A percentile compares a stretch with the other conserved stretches of the same genome.
Evolutionary conservation across 2,329 filamentous ascomycete species (phyloP).

Genomic region (Ustulina deusta): DNA sequence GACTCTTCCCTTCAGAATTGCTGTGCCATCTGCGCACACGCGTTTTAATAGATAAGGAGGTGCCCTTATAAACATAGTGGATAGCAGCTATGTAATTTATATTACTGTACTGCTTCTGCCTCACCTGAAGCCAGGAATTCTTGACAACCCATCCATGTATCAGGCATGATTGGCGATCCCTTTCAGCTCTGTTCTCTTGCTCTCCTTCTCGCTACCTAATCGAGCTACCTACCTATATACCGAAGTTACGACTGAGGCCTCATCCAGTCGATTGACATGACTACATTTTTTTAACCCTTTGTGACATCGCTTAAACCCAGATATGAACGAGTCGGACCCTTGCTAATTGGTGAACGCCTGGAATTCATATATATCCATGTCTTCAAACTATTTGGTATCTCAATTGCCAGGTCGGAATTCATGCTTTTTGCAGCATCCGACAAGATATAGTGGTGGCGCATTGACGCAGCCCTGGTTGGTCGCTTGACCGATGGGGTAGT

Average conservation of each 20-base stretch:
- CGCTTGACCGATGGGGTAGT: not conserved
- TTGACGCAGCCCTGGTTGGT: not conserved
- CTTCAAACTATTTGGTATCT: not conserved
- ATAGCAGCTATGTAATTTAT: too few relatives aligned
- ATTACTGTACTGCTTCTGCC: not conserved
- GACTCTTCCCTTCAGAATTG: too few relatives aligned
- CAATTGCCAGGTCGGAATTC: not conserved
- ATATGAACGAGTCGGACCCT: not conserved
- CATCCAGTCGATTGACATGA: not conserved
- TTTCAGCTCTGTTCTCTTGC: slow-evolving; percentile 13
- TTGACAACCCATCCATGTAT: not conserved
- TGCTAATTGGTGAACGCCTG: not conserved
- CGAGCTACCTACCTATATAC: not conserved
- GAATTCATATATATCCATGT: not conserved
- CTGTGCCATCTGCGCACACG: not conserved
- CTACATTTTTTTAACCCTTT: not conserved
- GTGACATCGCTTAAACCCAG: not conserved
- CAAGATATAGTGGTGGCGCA: not conserved
- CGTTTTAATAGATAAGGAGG: not conserved
- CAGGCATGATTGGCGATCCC: slow-evolving; percentile 18
- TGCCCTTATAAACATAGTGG: too few relatives aligned
- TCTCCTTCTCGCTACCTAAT: not conserved
- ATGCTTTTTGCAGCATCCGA: not conserved
- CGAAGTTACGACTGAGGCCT: not conserved
- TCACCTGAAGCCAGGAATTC: not conserved